Evolutionary conservation across 306 rosid genomes (phyloP), one percentile per base, ranked within the genome.

Genomic region (Fagus crenata): DNA sequence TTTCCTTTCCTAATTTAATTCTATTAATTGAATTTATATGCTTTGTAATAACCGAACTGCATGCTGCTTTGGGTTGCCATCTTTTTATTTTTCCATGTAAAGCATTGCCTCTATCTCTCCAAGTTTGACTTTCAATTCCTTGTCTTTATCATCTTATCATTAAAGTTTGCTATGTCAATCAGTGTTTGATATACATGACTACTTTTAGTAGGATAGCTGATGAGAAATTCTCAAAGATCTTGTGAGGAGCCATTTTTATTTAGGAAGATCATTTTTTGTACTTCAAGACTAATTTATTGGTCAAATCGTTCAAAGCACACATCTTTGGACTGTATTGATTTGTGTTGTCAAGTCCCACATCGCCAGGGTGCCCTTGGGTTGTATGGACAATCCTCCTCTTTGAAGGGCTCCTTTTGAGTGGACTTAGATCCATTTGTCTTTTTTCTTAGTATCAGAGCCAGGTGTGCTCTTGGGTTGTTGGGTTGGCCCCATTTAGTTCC

Each of bases 201-300:
- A 36, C 7, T 17, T 37, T 17, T 8, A 65, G 49, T 37, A 65
- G 71, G 46, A 17, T 65, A 36, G 46, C 49, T 36, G 49, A 65
- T 15, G 42, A 37, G 31, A 0, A 49, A 42, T 65, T 65, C 31
- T 6, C 49, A 14, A 65, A 36, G 42, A 15, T 65, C 31, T 65
- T 37, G 32, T 2, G 49, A 65, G 4, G n/a, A 6, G 15, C 32
- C 71, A 37, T 32, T 0, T 32, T 15, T 5, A 4, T 32, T 33
- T 32, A 61, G 6, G 32, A 58, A 32, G 28, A 46, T 9, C 51
- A 9, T 46, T 46, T 46, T 46, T 46, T 12, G 51, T 46, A 46
- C 51, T 9, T 46, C 51, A 64, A 36, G 46, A 67, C 49, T 67
- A 37, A 65, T 37, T 65, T 32, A 32, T 67, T 67, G 71, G 46